Percentiles rank a stretch among this genome's conserved stretches.
These are phyloP conservation scores for Bertia moriformis DNA, from an alignment of 2,329 filamentous ascomycete genomes.

Conservation along the genomic window DNA sequence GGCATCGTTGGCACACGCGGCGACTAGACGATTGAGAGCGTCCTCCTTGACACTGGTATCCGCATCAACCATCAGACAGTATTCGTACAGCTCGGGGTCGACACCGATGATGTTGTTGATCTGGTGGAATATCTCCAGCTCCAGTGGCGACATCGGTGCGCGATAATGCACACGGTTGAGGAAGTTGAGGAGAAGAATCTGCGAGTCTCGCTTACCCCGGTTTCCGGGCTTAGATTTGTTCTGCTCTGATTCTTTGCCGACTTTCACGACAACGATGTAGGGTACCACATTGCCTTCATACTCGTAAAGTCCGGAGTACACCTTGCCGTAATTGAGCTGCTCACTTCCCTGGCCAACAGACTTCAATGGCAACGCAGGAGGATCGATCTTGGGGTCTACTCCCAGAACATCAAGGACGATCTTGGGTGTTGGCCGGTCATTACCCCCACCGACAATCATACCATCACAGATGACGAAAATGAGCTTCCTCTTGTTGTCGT, in stretches of 20 bases:
- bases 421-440: conserved; percentile 91
- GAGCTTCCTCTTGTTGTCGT: conserved; percentile 96
- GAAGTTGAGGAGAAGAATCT: conserved; percentile 92
- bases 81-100: conserved; percentile 93
- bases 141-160: conserved; percentile 83
- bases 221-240: conserved; percentile 85
- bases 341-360: conserved; percentile 78
- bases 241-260: conserved; percentile 92
- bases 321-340: conserved; percentile 95
- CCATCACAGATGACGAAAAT: conserved; percentile 95
- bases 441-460: conserved; percentile 89
- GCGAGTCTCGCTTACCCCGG: conserved; percentile 94
- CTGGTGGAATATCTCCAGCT: conserved; percentile 97
- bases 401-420: conserved; percentile 95
- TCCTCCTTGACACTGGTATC: conserved; percentile 91
- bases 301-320: conserved; percentile 95
- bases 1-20: conserved; percentile 80
- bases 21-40: conserved; percentile 79
- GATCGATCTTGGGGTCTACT: conserved; percentile 91
- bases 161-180: conserved; percentile 94
- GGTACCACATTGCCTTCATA: conserved; percentile 95
- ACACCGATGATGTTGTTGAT: conserved; percentile 99
- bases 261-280: conserved; percentile 89
- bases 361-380: conserved; percentile 84
- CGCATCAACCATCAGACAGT: conserved; percentile 91